Evolutionary conservation across 2,329 filamentous ascomycete species (phyloP), one percentile per base, ranked within the genome.

Genomic region (Aspergillus tubingensis): DNA sequence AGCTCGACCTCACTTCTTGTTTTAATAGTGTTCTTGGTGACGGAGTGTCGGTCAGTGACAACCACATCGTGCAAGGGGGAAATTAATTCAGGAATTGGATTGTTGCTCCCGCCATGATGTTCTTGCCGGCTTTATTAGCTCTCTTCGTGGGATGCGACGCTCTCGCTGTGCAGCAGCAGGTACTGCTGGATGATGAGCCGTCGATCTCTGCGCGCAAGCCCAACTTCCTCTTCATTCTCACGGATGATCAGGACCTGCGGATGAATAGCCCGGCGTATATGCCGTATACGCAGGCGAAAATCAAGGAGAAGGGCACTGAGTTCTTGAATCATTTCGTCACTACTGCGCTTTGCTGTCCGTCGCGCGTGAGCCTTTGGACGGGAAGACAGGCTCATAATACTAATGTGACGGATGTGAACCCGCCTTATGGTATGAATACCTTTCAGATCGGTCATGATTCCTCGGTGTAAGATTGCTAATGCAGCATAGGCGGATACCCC

Each of bases 331-430:
- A 91, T 67, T 91, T 86, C 59, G 88, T 86, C 65, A 90, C 88
- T 0, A 85, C 86, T 0, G 81, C 88, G 0, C 72, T 89, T 0
- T 91, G 88, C 71, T 91, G 88, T 65, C 88, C 88, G 0, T 86
- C 87, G 0, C 80, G 88, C 2, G 88, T 88, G 2, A 85, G 82
- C 13, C 72, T 91, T 1, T 86, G 83, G 82, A 90, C 88, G 0
- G 88, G 88, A 0, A 85, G 84, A 67, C 82, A 85, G 6, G 86
- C 88, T 0, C 88, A 91, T 66, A 90, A 90, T 64, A 90, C 87
- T 0, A 91, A 91, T 65, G 86, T 91, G 1, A 91, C 88, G 0
- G 81, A 84, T 67, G 80, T 85, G 1, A 72, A 71, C 0, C 74
- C 85, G 51, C 84, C 83, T 10, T 84, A 84, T 61, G 83, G 81